Base-by-base conservation (phyloP, 148 eudicot genomes). In the Gaultheria prostrata region DNA sequence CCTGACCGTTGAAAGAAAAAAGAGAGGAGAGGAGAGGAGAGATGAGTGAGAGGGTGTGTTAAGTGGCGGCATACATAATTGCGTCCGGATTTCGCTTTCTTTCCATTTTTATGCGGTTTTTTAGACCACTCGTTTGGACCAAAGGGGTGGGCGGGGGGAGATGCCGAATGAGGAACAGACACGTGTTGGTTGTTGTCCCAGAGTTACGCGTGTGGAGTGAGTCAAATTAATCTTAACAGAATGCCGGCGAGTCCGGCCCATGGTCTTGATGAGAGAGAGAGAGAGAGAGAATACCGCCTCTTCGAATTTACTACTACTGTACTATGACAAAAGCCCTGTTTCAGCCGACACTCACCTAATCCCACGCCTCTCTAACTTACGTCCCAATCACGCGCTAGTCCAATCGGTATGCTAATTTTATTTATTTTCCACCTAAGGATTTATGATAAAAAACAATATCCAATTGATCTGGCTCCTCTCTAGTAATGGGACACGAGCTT, bases 231-330 rank as follows among this genome's bases (percentile, higher is more conserved):
- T 56, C 67, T 24, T 18, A 50, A 76, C 54, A 10, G 54, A 50
- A 51, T 51, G 80, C 80, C 63, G 63, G 80, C 80, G 18, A 51
- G 63, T 51, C n/a, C 80, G 80, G 80, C 80, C 63, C 80, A 53
- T 6, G 59, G 80, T 77, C 43, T 51, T 15, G 33, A 69, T 12
- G 72, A 30, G 28, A 8, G 65, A 59, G 63, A 56, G n/a, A 56
- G 59, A 54, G 61, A 59, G 26, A 12, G 18, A 28, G 72, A 67
- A 24, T 67, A 59, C 26, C 17, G 2, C 57, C 57, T 3, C 2
- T 3, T 12, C 17, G 35, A 26, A 67, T 67, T 67, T 11, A 67
- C 28, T 33, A 67, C n/a, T n/a, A n/a, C n/a, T n/a, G n/a, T n/a
- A n/a, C n/a, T n/a, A n/a, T n/a, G n/a, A n/a, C 35, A 28, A 26